These are phyloP conservation scores for Paraconiothyrium sp. DNA, from an alignment of 2,329 filamentous ascomycete species.

Conservation along the genomic window DNA sequence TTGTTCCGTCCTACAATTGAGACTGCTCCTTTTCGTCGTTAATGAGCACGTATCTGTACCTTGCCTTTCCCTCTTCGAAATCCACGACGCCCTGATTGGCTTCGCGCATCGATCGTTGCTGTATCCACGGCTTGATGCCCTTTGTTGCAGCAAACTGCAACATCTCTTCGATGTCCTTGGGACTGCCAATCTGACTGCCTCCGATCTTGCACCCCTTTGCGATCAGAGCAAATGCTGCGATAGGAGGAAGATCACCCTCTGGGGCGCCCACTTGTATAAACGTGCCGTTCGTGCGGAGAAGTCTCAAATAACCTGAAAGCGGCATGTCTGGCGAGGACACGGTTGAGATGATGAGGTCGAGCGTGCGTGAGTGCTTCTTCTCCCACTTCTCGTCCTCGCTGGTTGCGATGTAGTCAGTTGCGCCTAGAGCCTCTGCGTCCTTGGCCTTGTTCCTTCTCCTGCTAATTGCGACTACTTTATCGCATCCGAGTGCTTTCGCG, in stretches of 20 bases:
- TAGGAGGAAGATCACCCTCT: constrained; percentile 64
- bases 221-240: constrained; percentile 68
- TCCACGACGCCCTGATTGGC: constrained; percentile 66
- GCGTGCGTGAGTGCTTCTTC: constrained; percentile 65
- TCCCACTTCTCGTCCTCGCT: constrained; percentile 67
- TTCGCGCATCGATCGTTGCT: constrained; percentile 66
- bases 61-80: constrained; percentile 64
- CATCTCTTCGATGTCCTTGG: constrained; percentile 69
- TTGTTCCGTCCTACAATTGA: constrained; percentile 27
- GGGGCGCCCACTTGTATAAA: constrained; percentile 76
- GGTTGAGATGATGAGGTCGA: constrained; percentile 70
- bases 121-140: constrained; percentile 68
- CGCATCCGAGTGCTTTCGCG: constrained; percentile 74
- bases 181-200: constrained; percentile 61
- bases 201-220: constrained; percentile 61
- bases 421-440: constrained; percentile 70
- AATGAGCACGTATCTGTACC: constrained; percentile 53
- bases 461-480: constrained; percentile 72
- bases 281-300: constrained; percentile 68
- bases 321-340: constrained; percentile 70
- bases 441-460: constrained; percentile 66
- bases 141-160: constrained; percentile 67
- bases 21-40: constrained; percentile 40
- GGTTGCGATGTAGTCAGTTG: constrained; percentile 72
- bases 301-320: constrained; percentile 66